These are phyloP conservation scores for Climacium dendroides DNA, from an alignment of 225 moss, liverwort and hornwort genomes.

Conservation along the genomic window DNA sequence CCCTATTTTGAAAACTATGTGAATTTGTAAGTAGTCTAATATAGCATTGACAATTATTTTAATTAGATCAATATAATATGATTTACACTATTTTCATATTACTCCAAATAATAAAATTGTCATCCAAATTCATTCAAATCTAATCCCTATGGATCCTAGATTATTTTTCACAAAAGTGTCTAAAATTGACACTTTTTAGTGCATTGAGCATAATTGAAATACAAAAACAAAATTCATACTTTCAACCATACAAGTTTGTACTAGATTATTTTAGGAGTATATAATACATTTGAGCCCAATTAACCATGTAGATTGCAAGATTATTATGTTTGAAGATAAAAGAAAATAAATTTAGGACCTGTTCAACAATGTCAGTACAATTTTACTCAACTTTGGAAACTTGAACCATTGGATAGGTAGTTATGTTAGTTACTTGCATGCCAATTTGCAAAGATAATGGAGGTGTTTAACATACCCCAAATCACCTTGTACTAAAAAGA, in stretches of 20 bases:
- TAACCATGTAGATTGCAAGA: background rate
- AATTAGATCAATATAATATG: background rate
- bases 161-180: rapidly evolving
- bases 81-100: background rate
- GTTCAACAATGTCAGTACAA: rapidly evolving
- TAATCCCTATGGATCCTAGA: background rate
- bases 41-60: rapidly evolving
- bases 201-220: background rate
- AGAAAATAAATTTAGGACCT: too few relatives aligned
- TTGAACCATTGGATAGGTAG: background rate
- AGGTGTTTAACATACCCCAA: background rate
- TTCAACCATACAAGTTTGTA: background rate
- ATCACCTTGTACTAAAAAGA: background rate
- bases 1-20: background rate
- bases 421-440: background rate
- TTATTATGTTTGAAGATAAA: background rate
- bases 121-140: background rate
- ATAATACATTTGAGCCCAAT: background rate
- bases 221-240: background rate
- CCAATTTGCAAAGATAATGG: background rate
- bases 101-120: background rate
- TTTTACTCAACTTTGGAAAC: background rate
- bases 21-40: background rate
- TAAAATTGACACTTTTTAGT: background rate
- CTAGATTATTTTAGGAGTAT: background rate